These are phyloP conservation scores for Elsinoe fawcettii DNA, from an alignment of 2,329 filamentous ascomycete genomes.

Conservation along the genomic window DNA sequence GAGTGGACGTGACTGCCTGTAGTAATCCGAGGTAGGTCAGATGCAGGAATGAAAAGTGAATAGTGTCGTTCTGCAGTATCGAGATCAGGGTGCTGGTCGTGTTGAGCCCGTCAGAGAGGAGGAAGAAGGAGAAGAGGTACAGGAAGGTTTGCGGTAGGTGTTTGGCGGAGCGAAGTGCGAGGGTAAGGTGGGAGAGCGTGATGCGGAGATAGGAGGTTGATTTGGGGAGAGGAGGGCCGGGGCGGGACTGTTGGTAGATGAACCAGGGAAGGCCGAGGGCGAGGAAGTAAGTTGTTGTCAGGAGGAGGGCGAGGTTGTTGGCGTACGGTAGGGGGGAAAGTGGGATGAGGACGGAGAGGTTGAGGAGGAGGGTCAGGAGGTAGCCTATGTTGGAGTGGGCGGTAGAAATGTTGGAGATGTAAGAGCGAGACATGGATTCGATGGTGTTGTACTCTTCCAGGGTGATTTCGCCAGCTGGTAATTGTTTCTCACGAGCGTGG, in stretches of 20 bases:
- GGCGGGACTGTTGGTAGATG: conserved; percentile 24
- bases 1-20: conserved; percentile 10
- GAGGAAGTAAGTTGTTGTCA: conserved; percentile 16
- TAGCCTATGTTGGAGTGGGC: conserved; percentile 17
- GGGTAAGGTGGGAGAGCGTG: conserved; percentile 54
- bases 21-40: conserved; percentile 49
- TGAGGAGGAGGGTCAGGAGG: conserved; percentile 14
- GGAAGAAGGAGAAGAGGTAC: conserved; percentile 61
- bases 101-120: conserved; percentile 62
- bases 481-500: background rate
- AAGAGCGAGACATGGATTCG: conserved; percentile 42
- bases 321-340: conserved; percentile 2
- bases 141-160: conserved; percentile 57
- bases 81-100: conserved; percentile 62
- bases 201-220: conserved; percentile 38
- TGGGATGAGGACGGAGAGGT: conserved; percentile 13
- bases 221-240: conserved; percentile 13
- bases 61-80: conserved; percentile 58
- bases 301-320: conserved; percentile 16
- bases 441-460: conserved; percentile 53
- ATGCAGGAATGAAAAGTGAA: conserved; percentile 57
- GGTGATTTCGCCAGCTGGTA: conserved; percentile 42
- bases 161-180: conserved; percentile 54
- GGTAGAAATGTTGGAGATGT: conserved; percentile 17
- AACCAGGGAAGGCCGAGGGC: conserved; percentile 61